Evolutionary conservation across 805 yeast species (phyloP).

Genomic region (Allodekkera sacchari): DNA sequence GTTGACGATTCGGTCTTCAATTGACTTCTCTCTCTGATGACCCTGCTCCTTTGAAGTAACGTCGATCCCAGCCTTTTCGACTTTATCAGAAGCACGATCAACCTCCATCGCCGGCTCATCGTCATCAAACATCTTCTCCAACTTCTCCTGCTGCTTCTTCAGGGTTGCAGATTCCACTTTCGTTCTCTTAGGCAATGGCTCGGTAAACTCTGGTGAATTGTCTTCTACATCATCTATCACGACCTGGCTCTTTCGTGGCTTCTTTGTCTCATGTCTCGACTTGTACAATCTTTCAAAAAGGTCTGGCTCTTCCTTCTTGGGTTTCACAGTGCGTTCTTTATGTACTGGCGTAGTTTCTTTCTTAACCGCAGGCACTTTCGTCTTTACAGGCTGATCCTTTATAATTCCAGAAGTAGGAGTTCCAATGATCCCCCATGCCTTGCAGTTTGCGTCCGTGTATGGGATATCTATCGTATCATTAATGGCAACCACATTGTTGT

Average conservation of each 20-base stretch:
- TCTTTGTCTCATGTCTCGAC: constrained; percentile 4
- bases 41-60: constrained; percentile 4
- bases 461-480: constrained; percentile 7
- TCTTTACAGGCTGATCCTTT: constrained; percentile 1
- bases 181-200: constrained; percentile 12
- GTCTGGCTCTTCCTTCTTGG: constrained; percentile 4
- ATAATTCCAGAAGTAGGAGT: constrained; percentile 7
- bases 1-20: constrained; percentile 1
- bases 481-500: constrained; percentile 14
- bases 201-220: neutral
- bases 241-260: constrained; percentile 8
- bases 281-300: constrained; percentile 3
- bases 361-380: neutral
- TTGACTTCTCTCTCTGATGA: constrained; percentile 1
- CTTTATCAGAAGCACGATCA: constrained; percentile 5
- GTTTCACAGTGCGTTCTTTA: constrained; percentile 1
- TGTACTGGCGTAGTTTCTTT: neutral
- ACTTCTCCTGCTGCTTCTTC: constrained; percentile 9
- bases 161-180: constrained; percentile 9
- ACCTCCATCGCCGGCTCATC: constrained; percentile 9
- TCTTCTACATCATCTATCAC: constrained; percentile 6
- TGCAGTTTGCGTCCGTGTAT: constrained; percentile 12
- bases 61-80: constrained; percentile 6
- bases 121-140: constrained; percentile 17
- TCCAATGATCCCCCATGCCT: constrained; percentile 18